Base-by-base conservation (phyloP, 768 basidiomycete genomes). In the Suillus clintonianus region DNA sequence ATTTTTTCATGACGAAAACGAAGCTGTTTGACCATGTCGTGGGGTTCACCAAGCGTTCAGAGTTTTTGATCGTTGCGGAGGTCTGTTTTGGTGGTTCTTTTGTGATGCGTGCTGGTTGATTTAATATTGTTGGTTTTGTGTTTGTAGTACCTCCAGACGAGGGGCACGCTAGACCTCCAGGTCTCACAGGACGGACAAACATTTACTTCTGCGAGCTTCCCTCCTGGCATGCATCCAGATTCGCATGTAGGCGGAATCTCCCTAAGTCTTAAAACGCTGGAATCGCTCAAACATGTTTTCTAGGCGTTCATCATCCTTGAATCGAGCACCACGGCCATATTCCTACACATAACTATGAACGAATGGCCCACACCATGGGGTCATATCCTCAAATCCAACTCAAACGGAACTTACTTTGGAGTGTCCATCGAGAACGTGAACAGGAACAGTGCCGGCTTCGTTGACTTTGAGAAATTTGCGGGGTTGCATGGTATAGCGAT, bases 401-500 rank as follows among this genome's bases (percentile, higher is more conserved):
- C 92, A 32, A 99, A 99, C 70, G 97, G 97, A 41, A 99, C 97
- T 0, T 98, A 97, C 81, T 99, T 94, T 73, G 89, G 91, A 27
- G 74, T 95, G 15, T 93, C 95, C 1, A 71, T 92, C 42, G 90
- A 93, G 69, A 84, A 95, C 68, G 97, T 92, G 61, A 99, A 99
- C 75, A 86, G 97, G 19, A 90, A 99, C 72, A 79, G 86, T 0
- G 72, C 80, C 0, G 97, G 97, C 5, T 99, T 84, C 70, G 95
- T 95, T 37, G 97, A 99, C 75, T 99, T 99, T 68, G 97, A 99
- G 79, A 99, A 99, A 82, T 91, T 98, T 84, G 86, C 92, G 62
- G 96, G 95, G 8, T 77, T 99, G 57, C 95, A 99, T 72, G 97
- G 97, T 0, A 97, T 99, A 65, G 97, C 97, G 5, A 78, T 99